Evolutionary conservation across 2,329 filamentous ascomycete species (phyloP), one percentile per base, ranked within the genome.

Genomic region (Arthrobotrys iridis): DNA sequence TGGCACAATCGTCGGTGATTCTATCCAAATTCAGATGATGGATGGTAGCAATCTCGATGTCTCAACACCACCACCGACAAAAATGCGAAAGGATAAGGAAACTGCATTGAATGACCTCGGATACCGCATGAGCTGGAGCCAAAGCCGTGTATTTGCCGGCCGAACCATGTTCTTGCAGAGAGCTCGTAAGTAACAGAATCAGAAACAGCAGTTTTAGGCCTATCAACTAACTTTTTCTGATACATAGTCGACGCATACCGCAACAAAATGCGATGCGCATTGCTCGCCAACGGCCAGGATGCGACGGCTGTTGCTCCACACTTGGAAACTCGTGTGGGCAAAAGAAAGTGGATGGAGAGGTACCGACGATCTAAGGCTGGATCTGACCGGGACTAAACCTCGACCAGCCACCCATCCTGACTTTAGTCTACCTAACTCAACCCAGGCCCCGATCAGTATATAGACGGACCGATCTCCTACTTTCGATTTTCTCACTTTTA

Each of bases 81-180:
- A 88, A 80, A 84, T 85, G 46, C 87, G 88, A 78, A 88, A 93
- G 57, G 87, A 86, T 57, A 95, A 92, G 83, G 94, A 98, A 81
- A 89, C 95, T n/a, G 88, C 92, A 55, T 84, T 98, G 76, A 98
- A 98, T 81, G 93, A 98, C 80, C 84, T 98, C 48, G 94, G 93
- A 1, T 96, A 96, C 82, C 89, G 94, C 50, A 96, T 99, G 91
- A 93, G 92, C 55, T 99, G 95, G 94, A 90, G 93, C 64, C 94
- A 98, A 84, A 95, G 93, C 81, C 87, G 94, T 80, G 92, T 94
- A 8, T 97, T 98, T 84, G 90, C 93, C 0, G 91, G 91, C 10
- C 87, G 93, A 79, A 93, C 90, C 41, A 86, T 97, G 52, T 97
- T 97, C 82, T 84, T 97, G 79, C 94, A 97, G 82, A 89, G 93